Conservation (phyloP, 169 alveolate species). For the Eimeria sp. region DNA sequence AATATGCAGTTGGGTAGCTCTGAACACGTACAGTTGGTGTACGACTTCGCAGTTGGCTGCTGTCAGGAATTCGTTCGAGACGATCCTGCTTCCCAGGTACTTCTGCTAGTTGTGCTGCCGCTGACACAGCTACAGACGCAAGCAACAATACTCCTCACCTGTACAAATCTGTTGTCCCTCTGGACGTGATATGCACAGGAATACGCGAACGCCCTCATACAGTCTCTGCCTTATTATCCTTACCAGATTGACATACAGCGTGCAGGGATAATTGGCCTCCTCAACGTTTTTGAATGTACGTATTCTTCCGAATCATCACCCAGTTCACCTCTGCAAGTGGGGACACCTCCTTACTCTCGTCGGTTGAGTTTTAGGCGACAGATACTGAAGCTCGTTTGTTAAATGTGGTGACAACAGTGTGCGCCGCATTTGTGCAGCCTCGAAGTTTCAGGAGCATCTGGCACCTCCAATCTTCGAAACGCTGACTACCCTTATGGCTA, state of each 20-base stretch:
- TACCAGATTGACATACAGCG: slow-evolving; percentile 83
- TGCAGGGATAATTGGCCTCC: slow-evolving; percentile 82
- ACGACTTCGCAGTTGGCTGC: slow-evolving; percentile 83
- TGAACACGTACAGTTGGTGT: slow-evolving; percentile 81
- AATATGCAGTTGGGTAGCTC: slow-evolving; percentile 78
- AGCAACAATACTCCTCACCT: background rate
- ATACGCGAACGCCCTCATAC: slow-evolving; percentile 81
- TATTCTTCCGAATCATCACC: background rate
- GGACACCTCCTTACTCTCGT: background rate
- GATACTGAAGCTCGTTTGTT: background rate
- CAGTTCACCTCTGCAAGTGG: background rate
- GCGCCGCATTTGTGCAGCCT: slow-evolving; percentile 36
- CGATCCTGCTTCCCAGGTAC: slow-evolving; percentile 80
- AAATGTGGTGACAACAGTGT: background rate
- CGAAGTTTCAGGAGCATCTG: slow-evolving; percentile 80
- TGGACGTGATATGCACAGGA: slow-evolving; percentile 48
- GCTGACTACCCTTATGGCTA: slow-evolving; percentile 81
- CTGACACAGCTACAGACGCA: background rate
- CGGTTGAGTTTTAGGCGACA: background rate
- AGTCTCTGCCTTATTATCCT: slow-evolving; percentile 83
- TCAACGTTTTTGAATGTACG: slow-evolving; percentile 82
- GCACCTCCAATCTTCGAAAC: slow-evolving; percentile 79
- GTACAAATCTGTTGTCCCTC: background rate
- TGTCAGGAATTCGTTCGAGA: slow-evolving; percentile 78
- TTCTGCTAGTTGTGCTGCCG: background rate